phyloP scores from a whole-genome alignment of 2,329 filamentous ascomycete species.

The Cladosporium sphaerospermum region DNA sequence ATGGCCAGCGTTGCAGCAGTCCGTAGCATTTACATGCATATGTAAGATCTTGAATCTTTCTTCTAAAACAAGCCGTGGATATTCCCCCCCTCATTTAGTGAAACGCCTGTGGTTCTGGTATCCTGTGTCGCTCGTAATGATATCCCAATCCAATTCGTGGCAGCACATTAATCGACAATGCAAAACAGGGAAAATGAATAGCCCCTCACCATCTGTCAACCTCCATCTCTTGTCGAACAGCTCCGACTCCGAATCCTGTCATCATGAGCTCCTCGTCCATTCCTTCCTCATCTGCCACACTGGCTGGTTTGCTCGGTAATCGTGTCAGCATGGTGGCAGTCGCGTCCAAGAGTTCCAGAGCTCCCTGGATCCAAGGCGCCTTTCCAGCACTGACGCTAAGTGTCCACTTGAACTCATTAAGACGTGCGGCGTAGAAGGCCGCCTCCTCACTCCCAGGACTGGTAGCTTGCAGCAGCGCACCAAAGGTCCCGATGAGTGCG shows the following conservation, averaged over 20 bases:
- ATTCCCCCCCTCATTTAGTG: background rate
- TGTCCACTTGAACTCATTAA: conserved; percentile 92
- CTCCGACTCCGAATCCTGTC: conserved; percentile 4
- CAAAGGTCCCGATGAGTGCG: conserved; percentile 90
- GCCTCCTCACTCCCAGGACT: conserved; percentile 82
- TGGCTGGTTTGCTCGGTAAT: conserved; percentile 38
- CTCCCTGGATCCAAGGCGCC: conserved; percentile 44
- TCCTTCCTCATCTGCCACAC: background rate
- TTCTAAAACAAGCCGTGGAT: background rate
- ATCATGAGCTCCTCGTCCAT: conserved; percentile 9
- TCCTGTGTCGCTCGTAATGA: conserved; percentile 3
- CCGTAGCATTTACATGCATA: conserved; percentile 3
- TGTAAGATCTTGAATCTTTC: background rate
- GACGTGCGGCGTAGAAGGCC: conserved; percentile 79
- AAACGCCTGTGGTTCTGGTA: conserved; percentile 1
- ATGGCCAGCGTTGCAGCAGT: too few species aligned
- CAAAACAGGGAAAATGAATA: background rate
- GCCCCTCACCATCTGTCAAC: conserved; percentile 4
- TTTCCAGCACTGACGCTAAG: conserved; percentile 77
- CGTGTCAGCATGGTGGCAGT: conserved; percentile 39
- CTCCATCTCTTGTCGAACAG: conserved; percentile 1
- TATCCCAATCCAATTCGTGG: background rate
- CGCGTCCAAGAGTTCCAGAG: conserved; percentile 41
- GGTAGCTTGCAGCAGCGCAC: conserved; percentile 81
- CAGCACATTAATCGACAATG: background rate